Base-by-base conservation (phyloP, 805 yeast genomes). In the Candida ipomoeae region DNA sequence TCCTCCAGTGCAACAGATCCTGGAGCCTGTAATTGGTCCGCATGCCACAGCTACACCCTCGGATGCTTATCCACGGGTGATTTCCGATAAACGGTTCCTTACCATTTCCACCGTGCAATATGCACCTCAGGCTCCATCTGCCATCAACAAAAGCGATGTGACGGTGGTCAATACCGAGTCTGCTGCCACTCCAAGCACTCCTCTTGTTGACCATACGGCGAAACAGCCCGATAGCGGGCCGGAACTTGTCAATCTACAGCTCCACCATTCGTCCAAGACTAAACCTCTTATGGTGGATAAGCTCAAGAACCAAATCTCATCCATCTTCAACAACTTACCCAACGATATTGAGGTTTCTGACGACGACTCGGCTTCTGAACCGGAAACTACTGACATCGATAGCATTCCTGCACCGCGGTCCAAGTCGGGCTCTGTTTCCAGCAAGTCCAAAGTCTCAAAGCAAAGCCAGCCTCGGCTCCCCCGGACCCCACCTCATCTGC, bases 291-390 rank as follows among this genome's bases (percentile, higher is more conserved):
- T 49, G 31, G 55, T 48, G 26, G 51, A 50, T 18, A 53, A 66
- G n/a, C 56, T 69, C 6, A 71, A 63, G 53, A 67, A 59, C 52
- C 58, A 66, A 33, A 70, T 71, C 11, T 62, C 75, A 1, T 63
- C 75, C 6, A 68, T 73, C 4, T 74, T 74, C 59, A 74, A 70
- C 52, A 74, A 74, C 40, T 58, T 74, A n/a, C 79, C 79, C 13
- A 74, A 74, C 55, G 79, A 74, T 60, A 71, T 74, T 47, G 78
- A 74, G 51, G 57, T 74, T 6, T 71, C 77, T 0, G 79, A 74
- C 47, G 78, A 74, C 52, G 78, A 74, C 53, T 70, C 75, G n/a
- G 75, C 74, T 2, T 68, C 74, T 1, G 78, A 73, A 45, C 56
- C 57, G 40, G 78, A 73, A 18, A 67, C 75, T 1, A 60, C 68